These are phyloP conservation scores for Austroboletus eburneus DNA, from an alignment of 768 basidiomycete species.

Conservation along the genomic window DNA sequence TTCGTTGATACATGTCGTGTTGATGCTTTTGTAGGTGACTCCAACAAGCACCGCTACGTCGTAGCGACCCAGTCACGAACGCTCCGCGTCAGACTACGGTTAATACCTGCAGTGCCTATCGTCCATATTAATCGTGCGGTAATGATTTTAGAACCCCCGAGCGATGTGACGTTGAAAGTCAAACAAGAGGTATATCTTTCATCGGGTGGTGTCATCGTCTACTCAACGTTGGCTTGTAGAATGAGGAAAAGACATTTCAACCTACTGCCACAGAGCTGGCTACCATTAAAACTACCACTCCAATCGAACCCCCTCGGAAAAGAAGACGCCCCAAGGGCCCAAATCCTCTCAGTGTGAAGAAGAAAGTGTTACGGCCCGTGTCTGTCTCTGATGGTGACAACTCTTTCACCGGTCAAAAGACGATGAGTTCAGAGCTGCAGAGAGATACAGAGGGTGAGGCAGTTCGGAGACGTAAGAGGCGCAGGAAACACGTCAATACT, in stretches of 20 bases:
- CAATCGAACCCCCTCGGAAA: slow-evolving; percentile 45
- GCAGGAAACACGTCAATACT: slow-evolving; percentile 13
- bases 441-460: neutral
- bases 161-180: slow-evolving; percentile 63
- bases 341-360: slow-evolving; percentile 91
- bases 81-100: slow-evolving; percentile 65
- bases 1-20: neutral
- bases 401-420: slow-evolving; percentile 14
- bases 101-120: slow-evolving; percentile 81
- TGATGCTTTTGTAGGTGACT: slow-evolving; percentile 46
- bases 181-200: slow-evolving; percentile 54
- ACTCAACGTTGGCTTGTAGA: slow-evolving; percentile 36
- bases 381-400: neutral
- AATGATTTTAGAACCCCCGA: slow-evolving; percentile 89
- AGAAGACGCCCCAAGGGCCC: slow-evolving; percentile 77
- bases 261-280: slow-evolving; percentile 47
- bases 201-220: neutral
- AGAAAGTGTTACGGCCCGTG: slow-evolving; percentile 45
- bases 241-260: slow-evolving; percentile 58
- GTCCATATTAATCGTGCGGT: slow-evolving; percentile 91
- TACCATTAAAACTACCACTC: slow-evolving; percentile 34
- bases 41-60: slow-evolving; percentile 91
- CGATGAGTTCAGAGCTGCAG: slow-evolving; percentile 3
- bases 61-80: slow-evolving; percentile 78
- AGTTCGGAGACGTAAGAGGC: slow-evolving; percentile 24